Base-by-base conservation (phyloP, 2,329 filamentous ascomycete species). In the Claviceps citrina region DNA sequence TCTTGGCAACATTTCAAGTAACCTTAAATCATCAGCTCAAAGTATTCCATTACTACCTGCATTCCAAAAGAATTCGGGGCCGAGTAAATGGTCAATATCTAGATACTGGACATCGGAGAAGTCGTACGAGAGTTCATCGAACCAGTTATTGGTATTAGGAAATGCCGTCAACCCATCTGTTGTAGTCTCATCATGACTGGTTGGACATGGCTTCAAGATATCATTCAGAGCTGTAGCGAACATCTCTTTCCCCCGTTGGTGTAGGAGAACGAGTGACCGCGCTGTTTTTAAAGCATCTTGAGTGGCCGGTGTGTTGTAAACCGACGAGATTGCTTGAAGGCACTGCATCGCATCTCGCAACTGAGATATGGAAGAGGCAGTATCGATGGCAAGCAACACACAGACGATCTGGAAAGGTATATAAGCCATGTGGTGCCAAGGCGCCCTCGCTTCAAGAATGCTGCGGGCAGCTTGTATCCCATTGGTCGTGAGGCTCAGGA, bases 361-460 rank as follows among this genome's bases (percentile, higher is more conserved):
- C 41, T 68, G 57, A 0, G 58, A 56, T 0, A 73, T 54, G 0
- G 67, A 67, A 1, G 68, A 58, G 0, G 60, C 59, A 0, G 60
- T 71, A 38, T 76, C 71, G 36, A 76, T 70, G 0, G 68, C 68
- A 2, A 76, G 56, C 5, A 75, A 54, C 0, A 71, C 60, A 43
- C 71, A 75, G 24, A 76, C 61, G 0, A 71, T 64, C 39, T 76
- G 72, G 44, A 76, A 76, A 0, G 72, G 72, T 0, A 76, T 67
- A 36, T 76, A 75, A 22, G 69, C 70, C 34, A 71, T 64, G 42
- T 76, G 71, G 47, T 76, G 73, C 72, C 72, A 77, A 0, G 71
- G 71, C 3, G 60, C 58, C 10, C 59, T 57, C 8, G 55, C 52
- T 2, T 60, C 56, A 0, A 68, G 55, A 49, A 74, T 65, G 5